phyloP scores from a whole-genome alignment of 2,329 filamentous ascomycete species.

The Trichophyton equinum region DNA sequence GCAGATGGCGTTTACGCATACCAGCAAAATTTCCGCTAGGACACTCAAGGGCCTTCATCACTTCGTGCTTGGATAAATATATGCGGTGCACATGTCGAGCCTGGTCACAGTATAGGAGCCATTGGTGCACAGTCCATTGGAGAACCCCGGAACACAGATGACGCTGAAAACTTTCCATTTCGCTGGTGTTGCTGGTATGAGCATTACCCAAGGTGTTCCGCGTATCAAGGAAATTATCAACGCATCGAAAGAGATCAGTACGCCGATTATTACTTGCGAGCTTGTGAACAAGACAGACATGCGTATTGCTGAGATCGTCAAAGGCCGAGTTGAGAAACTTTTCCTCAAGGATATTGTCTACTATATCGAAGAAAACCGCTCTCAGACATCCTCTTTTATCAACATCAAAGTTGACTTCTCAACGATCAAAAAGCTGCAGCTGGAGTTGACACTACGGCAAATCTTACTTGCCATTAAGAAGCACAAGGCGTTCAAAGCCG shows the following conservation, averaged over 20 bases:
- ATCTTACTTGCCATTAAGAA: constrained; percentile 65
- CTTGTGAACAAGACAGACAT: constrained; percentile 64
- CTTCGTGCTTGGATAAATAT: constrained; percentile 77
- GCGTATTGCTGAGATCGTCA: constrained; percentile 75
- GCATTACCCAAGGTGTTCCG: constrained; percentile 95
- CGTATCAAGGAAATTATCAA: constrained; percentile 99
- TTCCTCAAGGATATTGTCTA: constrained; percentile 69
- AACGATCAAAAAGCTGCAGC: constrained; percentile 64
- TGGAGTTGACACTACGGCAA: constrained; percentile 62
- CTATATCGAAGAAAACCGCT: constrained; percentile 81
- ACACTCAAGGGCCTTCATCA: constrained; percentile 65
- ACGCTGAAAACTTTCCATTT: constrained; percentile 99
- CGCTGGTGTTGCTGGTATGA: constrained; percentile 98
- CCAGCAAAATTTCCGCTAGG: constrained; percentile 67
- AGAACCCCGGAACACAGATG: constrained; percentile 98
- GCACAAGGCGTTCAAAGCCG: constrained; percentile 61
- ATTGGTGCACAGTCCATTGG: constrained; percentile 96
- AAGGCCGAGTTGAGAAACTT: constrained; percentile 89
- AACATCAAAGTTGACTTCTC: constrained; percentile 70
- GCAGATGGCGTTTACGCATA: constrained; percentile 45
- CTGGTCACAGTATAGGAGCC: constrained; percentile 88
- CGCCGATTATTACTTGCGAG: constrained; percentile 81
- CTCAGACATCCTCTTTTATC: constrained; percentile 60
- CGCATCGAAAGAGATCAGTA: constrained; percentile 84
- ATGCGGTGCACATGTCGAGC: constrained; percentile 81